A percentile compares a stretch with the other conserved stretches of the same genome.
Conservation (phyloP, 2,329 filamentous ascomycete genomes). For the Capronia americana region DNA sequence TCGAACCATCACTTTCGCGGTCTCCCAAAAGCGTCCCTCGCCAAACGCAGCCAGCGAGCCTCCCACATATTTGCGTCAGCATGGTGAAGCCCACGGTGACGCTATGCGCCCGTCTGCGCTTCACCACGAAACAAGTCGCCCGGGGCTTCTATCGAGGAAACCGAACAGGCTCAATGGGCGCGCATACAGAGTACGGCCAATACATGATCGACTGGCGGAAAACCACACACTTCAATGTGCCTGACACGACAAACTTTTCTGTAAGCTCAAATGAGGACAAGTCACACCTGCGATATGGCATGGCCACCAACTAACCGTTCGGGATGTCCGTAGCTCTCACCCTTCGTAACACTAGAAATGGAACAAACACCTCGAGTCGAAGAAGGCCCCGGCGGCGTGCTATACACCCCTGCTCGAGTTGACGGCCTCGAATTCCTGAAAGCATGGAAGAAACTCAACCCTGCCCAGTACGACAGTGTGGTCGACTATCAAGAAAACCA, state of each 20-base stretch:
- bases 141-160: slow-evolving; percentile 98
- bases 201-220: slow-evolving; percentile 85
- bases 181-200: slow-evolving; percentile 80
- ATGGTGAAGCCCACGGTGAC: slow-evolving; percentile 39
- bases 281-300: background rate
- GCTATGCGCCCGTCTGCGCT: slow-evolving; percentile 43
- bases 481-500: slow-evolving; percentile 20
- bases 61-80: slow-evolving; percentile 1
- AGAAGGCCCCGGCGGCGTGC: slow-evolving; percentile 19
- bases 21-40: background rate
- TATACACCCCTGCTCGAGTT: slow-evolving; percentile 21
- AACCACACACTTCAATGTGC: slow-evolving; percentile 88
- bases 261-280: slow-evolving; percentile 54
- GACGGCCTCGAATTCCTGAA: slow-evolving; percentile 31
- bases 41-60: background rate
- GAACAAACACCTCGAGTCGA: slow-evolving; percentile 41
- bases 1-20: background rate
- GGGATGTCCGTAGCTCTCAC: slow-evolving; percentile 47
- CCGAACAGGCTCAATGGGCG: slow-evolving; percentile 83
- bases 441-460: slow-evolving; percentile 30
- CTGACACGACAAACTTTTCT: slow-evolving; percentile 73
- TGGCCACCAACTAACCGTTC: slow-evolving; percentile 26
- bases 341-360: slow-evolving; percentile 54
- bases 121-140: slow-evolving; percentile 92
- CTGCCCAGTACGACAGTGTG: slow-evolving; percentile 27